Base-by-base conservation (phyloP, 306 rosid species). In the Carpinus fangiana region DNA sequence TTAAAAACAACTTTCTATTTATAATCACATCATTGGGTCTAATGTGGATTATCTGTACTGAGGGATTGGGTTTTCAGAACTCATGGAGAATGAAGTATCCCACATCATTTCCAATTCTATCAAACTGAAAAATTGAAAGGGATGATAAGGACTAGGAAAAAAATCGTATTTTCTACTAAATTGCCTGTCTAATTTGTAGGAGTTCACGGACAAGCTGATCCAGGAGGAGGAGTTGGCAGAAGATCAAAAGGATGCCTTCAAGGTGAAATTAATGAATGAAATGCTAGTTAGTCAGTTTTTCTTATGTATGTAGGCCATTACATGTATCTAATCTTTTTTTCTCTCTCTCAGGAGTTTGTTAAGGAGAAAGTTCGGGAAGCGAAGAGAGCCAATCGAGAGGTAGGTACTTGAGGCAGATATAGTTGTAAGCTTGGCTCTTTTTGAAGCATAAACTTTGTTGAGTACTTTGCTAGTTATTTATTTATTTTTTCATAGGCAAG, bases 351-450 rank as follows among this genome's bases (percentile, higher is more conserved):
- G 98, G 98, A 85, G 41, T 93, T 93, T 82, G 88, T 93, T 67
- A 91, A 80, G 88, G 96, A 89, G 84, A 91, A 80, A 89, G 94
- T 91, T 70, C 86, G 91, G 45, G 98, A 91, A 86, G 92, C 94
- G 26, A 91, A 85, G 86, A 93, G 71, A 78, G 91, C 91, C 53
- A 93, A 91, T 66, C 81, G 84, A 82, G 87, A 87, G 94, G 98
- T 91, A 87, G 93, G 92, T 91, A 82, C 41, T 55, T 74, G 48
- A n/a, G 14, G 62, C 53, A 65, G 68, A 6, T 54, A 45, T 41
- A 54, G 75, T 66, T 81, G 17, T 14, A 56, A 59, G 51, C 7
- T n/a, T 73, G 61, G 20, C 2, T 64, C 23, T 54, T 20, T n/a
- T 69, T 41, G 23, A 5, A 77, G 57, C 66, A 14, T 54, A 54